Percentiles rank a stretch among this genome's conserved stretches.
phyloP scores from a whole-genome alignment of 2,329 filamentous ascomycete species.

The Penicillium sp. region DNA sequence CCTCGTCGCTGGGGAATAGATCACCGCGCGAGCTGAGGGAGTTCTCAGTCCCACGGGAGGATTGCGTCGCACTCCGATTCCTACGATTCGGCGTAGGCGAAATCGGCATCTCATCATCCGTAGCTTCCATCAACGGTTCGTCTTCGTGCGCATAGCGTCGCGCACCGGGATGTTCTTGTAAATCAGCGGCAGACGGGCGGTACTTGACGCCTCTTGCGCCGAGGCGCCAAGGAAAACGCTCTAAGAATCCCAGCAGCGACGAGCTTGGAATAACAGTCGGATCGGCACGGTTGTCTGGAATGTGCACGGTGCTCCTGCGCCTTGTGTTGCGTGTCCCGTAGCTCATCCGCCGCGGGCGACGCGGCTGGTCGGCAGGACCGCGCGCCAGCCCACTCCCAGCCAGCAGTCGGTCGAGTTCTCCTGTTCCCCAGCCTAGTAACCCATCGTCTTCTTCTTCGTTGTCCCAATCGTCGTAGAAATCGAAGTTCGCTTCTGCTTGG shows the following conservation, averaged over 20 bases:
- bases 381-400: constrained; percentile 60
- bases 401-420: constrained; percentile 82
- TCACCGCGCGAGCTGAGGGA: constrained; percentile 87
- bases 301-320: constrained; percentile 57
- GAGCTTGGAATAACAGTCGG: constrained; percentile 89
- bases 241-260: constrained; percentile 80
- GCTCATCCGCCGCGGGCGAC: constrained; percentile 79
- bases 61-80: constrained; percentile 74
- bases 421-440: constrained; percentile 74
- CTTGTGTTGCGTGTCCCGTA: constrained; percentile 72
- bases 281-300: constrained; percentile 59
- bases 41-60: constrained; percentile 78
- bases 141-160: constrained; percentile 56
- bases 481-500: constrained; percentile 80
- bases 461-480: constrained; percentile 99
- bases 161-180: constrained; percentile 78
- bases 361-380: constrained; percentile 61
- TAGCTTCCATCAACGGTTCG: constrained; percentile 70
- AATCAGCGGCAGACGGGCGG: constrained; percentile 83
- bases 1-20: constrained; percentile 87
- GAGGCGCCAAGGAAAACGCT: constrained; percentile 79
- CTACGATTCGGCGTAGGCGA: constrained; percentile 23
- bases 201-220: constrained; percentile 79
- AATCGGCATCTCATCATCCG: constrained; percentile 47
- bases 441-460: constrained; percentile 59